Evolutionary conservation across 495 filamentous ascomycete species (phyloP), one percentile per base, ranked within the genome.

Genomic region (Podospora sp.): DNA sequence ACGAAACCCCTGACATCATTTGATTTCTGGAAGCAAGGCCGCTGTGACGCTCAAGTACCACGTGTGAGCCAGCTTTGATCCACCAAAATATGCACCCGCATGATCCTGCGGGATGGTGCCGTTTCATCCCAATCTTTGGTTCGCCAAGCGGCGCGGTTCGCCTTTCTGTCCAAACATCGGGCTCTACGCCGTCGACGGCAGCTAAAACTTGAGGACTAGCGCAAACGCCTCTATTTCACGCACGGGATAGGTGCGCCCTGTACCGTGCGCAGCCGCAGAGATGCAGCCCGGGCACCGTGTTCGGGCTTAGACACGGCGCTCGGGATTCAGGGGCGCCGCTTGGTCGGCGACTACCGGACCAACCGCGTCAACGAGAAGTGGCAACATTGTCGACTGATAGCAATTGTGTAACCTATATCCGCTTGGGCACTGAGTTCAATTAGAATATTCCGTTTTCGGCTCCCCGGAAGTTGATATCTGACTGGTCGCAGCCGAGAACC

Each of bases 11-110:
- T 18, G 40, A 46, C 2, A 11, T 55, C 11, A 55, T 55, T 2
- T 22, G 2, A 14, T 16, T 20, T 53, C 52, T 2, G 22, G 52
- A 55, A 55, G 2, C 11, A 3, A 55, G 52, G 52, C 52, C 24
- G 52, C 20, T 26, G 52, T 55, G 7, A 22, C 9, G n/a, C 1
- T 22, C 7, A 55, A 55, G 22, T 26, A 55, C 52, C 52, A 55
- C 52, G 52, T 46, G 52, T 22, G 52, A 14, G 7, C 24, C 11
- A 55, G 52, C n/a, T 55, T 55, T 14, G 52, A n/a, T 8, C 24
- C 24, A 55, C 52, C n/a, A 55, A 55, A 55, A 26, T n/a, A n/a
- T 55, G 52, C 52, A 22, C 52, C 52, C 52, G 52, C 52, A 55
- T 55, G 52, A 55, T 55, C 52, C 52, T 55, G 24, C 52, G 24